Evolutionary conservation across 2,329 filamentous ascomycete genomes (phyloP).

Genomic region (Aspergillus neotritici): DNA sequence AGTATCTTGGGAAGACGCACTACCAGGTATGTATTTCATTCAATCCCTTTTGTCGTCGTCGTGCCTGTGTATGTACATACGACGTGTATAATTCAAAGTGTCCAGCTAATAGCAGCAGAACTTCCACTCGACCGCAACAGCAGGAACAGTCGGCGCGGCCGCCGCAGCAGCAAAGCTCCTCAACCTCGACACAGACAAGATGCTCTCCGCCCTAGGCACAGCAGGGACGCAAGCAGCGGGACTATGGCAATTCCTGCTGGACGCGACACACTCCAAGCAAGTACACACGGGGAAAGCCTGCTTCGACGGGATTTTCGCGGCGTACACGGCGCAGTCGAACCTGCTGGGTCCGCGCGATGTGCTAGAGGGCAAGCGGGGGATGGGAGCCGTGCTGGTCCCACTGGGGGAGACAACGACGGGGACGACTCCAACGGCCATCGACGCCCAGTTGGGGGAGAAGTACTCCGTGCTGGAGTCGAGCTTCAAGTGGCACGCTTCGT

Average conservation of each 20-base stretch:
- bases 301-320: constrained; percentile 29
- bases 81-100: no score
- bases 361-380: constrained; percentile 24
- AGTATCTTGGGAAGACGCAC: constrained; percentile 27
- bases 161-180: constrained; percentile 23
- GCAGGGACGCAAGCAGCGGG: constrained; percentile 30
- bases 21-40: constrained; percentile 23
- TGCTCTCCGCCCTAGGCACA: constrained; percentile 25
- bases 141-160: constrained; percentile 25
- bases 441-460: constrained; percentile 19
- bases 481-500: constrained; percentile 33
- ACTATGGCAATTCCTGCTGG: constrained; percentile 28
- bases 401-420: constrained; percentile 14
- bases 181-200: constrained; percentile 18
- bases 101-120: constrained; percentile 9
- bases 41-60: neutral
- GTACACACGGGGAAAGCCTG: constrained; percentile 29
- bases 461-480: constrained; percentile 25
- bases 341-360: constrained; percentile 26
- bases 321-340: constrained; percentile 23
- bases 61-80: neutral
- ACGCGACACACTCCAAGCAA: constrained; percentile 29
- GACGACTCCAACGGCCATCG: constrained; percentile 20
- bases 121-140: constrained; percentile 25
- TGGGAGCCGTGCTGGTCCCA: constrained; percentile 22